Evolutionary conservation across 441 rosid genomes (phyloP), one percentile per base, ranked within the genome.

Genomic region (Euphorbia celastroides): DNA sequence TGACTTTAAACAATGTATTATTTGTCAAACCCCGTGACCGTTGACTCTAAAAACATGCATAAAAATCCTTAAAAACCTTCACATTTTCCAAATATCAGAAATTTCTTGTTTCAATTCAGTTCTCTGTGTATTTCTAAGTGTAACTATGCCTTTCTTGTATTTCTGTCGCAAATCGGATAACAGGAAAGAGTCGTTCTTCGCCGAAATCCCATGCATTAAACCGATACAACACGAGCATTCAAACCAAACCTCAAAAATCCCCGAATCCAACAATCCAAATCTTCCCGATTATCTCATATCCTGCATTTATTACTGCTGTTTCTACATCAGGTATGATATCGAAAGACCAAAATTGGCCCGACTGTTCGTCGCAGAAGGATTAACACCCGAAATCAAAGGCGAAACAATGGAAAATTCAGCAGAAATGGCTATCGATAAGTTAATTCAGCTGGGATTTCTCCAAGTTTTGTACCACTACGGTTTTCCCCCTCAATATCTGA

Each of bases 331-430:
- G 36, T 13, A 22, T 17, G n/a, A 9, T 10, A 10, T 25, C 0
- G 60, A 30, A 5, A 60, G 8, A 46, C 34, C 16, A 16, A 51
- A 51, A n/a, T 44, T 69, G 20, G 72, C 62, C 42, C 57, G 63
- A 38, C 60, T 70, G 30, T n/a, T 68, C 13, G 0, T 60, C 59
- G 71, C 71, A 5, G 48, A 68, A 31, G 65, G 60, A 28, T 30
- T 68, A 0, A 10, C 48, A 30, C 65, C n/a, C 34, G 71, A 60
- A 0, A 59, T 10, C 0, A 6, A 22, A 10, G 65, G 71, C 3
- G 50, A 58, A 28, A 20, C 2, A 36, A 32, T 68, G 54, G 72
- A 69, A 34, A 20, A n/a, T 52, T 50, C 62, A 10, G 72, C 66
- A 28, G 60, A 63, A 34, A 51, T n/a, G 27, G 12, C 25, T 26